Base-by-base conservation (phyloP, 2,329 filamentous ascomycete species). In the Fusarium napiforme region DNA sequence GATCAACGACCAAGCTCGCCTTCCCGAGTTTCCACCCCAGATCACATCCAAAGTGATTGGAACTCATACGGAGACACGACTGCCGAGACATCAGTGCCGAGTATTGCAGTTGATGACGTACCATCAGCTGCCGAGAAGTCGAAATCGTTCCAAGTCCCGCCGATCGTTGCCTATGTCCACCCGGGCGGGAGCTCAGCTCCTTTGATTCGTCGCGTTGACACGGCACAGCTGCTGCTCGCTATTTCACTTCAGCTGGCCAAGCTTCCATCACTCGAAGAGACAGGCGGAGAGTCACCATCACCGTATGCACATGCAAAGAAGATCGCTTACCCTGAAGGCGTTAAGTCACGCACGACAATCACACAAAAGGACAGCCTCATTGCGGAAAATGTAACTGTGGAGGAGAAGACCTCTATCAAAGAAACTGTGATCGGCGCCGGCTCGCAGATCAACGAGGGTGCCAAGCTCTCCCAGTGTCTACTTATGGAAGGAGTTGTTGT, bases 401-500 rank as follows among this genome's bases (percentile, higher is more conserved):
- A 96, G 78, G 93, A 96, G 77, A 96, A 96, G 81, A 92, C 91
- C 30, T 93, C 95, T n/a, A 93, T 99, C 83, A 98, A 97, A 82
- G 94, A 97, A 82, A 93, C 88, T 42, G 94, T 98, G 36, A 90
- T 99, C 45, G 96, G 96, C 6, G 90, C 93, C 9, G 94, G 94
- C 76, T 97, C 94, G 81, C 92, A 93, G 77, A 96, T 99, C 73
- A 91, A 92, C 71, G 91, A 92, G 75, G 94, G 95, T n/a, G 94
- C 93, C 36, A 93, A 95, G 74, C 84, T 99, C 49, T 91, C 91
- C n/a, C 90, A 95, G 73, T 98, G 96, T 82, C 83, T 98, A 53
- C 84, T 98, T 26, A 98, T 98, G 94, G 96, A 98, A 69, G 94
- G 94, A 7, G 95, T 93, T 2, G 91, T 93, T 12, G 88, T 99